Conservation (phyloP, 2,329 filamentous ascomycete genomes). For the Cryphonectria radicalis region DNA sequence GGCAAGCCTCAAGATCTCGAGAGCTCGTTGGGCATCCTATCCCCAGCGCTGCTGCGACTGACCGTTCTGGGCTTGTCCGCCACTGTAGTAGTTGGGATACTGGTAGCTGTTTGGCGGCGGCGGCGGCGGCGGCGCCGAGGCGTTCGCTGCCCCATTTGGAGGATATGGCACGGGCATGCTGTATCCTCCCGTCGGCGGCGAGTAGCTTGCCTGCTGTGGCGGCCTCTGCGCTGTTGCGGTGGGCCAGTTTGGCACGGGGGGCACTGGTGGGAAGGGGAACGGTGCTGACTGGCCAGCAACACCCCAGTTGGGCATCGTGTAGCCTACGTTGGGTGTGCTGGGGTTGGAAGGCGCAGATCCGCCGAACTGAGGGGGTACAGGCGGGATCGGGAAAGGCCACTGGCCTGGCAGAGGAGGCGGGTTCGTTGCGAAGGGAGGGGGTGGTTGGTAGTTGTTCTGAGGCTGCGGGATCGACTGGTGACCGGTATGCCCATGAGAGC, state of each 20-base stretch:
- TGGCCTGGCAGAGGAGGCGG: slow-evolving; percentile 29
- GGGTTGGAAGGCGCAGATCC: slow-evolving; percentile 24
- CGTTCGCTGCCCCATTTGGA: slow-evolving; percentile 20
- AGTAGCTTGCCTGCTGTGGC: slow-evolving; percentile 24
- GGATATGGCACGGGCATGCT: slow-evolving; percentile 25
- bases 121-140: slow-evolving; percentile 23
- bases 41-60: slow-evolving; percentile 29
- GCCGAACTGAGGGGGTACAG: slow-evolving; percentile 27
- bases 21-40: slow-evolving; percentile 18
- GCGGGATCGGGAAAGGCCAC: slow-evolving; percentile 32
- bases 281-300: slow-evolving; percentile 22
- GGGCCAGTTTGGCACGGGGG: slow-evolving; percentile 26
- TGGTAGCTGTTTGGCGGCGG: slow-evolving; percentile 26
- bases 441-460: slow-evolving; percentile 33
- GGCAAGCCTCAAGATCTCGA: slow-evolving; percentile 14
- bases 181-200: slow-evolving; percentile 28
- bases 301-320: slow-evolving; percentile 27
- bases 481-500: slow-evolving; percentile 41
- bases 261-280: slow-evolving; percentile 26
- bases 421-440: slow-evolving; percentile 33
- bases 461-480: slow-evolving; percentile 28
- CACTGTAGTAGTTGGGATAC: slow-evolving; percentile 28
- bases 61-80: slow-evolving; percentile 26
- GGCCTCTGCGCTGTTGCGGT: slow-evolving; percentile 16
- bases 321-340: slow-evolving; percentile 26